Percentiles rank a stretch among this genome's conserved stretches.
Evolutionary conservation across 1,284 basidiomycete genomes (phyloP).

Genomic region (Irpex lacteus): DNA sequence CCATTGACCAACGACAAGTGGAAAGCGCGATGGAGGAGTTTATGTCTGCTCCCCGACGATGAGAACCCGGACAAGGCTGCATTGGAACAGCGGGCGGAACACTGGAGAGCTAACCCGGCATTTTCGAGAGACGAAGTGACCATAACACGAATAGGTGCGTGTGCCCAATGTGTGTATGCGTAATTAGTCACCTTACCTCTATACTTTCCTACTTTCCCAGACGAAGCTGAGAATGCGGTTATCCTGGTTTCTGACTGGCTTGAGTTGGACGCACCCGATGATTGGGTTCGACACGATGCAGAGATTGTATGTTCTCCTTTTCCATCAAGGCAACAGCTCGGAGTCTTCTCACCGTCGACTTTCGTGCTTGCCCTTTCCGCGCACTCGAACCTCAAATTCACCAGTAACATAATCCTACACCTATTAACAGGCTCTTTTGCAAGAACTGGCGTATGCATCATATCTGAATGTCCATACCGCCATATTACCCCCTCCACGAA

Average conservation of each 20-base stretch:
- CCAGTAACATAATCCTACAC: neutral
- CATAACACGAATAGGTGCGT: constrained; percentile 78
- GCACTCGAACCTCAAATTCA: neutral
- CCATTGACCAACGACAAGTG: constrained; percentile 87
- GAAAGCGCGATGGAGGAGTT: constrained; percentile 85
- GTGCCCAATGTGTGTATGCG: neutral
- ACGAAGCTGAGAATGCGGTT: constrained; percentile 81
- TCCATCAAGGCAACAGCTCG: neutral
- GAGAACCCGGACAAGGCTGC: constrained; percentile 49
- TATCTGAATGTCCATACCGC: constrained; percentile 87
- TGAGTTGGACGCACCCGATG: constrained; percentile 89
- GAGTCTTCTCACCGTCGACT: neutral
- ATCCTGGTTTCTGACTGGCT: constrained; percentile 91
- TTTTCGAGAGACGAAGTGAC: constrained; percentile 88
- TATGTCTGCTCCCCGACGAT: constrained; percentile 73
- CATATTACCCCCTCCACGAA: constrained; percentile 88
- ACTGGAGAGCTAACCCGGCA: constrained; percentile 82
- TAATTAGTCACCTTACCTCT: constrained; percentile 1
- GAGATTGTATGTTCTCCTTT: constrained; percentile 71
- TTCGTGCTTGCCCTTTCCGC: neutral
- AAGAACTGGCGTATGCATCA: constrained; percentile 91
- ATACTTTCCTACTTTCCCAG: constrained; percentile 36
- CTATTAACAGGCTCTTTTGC: constrained; percentile 74
- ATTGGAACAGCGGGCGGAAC: constrained; percentile 77
- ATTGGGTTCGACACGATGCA: constrained; percentile 94